Evolutionary conservation across 768 basidiomycete species (phyloP), one percentile per base, ranked within the genome.

Genomic region (Fibroporia radiculosa): DNA sequence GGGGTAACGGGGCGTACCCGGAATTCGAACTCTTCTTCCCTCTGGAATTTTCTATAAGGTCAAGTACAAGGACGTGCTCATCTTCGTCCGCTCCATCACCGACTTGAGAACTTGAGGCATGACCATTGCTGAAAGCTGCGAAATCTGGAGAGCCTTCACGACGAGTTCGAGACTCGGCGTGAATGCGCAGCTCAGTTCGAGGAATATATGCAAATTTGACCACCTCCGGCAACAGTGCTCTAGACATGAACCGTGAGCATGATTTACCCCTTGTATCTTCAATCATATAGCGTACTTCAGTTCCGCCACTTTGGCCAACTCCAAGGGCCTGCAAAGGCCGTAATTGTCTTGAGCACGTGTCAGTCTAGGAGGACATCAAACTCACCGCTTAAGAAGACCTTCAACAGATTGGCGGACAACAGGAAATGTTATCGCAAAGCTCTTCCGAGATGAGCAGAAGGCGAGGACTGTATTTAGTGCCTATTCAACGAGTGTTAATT

Each of bases 391-490:
- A 16, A 92, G 61, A 6, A 93, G 68, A 37, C 74, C 69, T 66
- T 93, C 90, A 0, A 90, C 88, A n/a, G 87, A 88, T 12, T 75
- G 71, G 33, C 83, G 74, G 20, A 93, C 71, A 3, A 78, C 74
- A 5, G 79, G 69, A 55, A 92, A 93, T 0, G 87, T 92, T 6
- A 78, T 81, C 6, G 88, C 84, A 26, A 93, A 62, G 50, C 86
- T 78, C 51, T 87, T 85, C 49, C 87, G 73, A 0, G 87, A 81
- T 2, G 87, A 85, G 29, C 90, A 74, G 56, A 95, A 95, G 0
- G 85, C 90, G 31, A 93, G 73, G 3, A 95, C 87, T 12, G 90
- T 89, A 54, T 93, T 93, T 37, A 93, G 66, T 8, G 90, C 87
- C 87, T 93, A 40, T 4, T 44, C 19, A 23, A 14, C 16, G n/a